Evolutionary conservation across 371 early-diverging fungal genomes (phyloP), one percentile per base, ranked within the genome.

Genomic region (Phascolomyces articulosus): DNA sequence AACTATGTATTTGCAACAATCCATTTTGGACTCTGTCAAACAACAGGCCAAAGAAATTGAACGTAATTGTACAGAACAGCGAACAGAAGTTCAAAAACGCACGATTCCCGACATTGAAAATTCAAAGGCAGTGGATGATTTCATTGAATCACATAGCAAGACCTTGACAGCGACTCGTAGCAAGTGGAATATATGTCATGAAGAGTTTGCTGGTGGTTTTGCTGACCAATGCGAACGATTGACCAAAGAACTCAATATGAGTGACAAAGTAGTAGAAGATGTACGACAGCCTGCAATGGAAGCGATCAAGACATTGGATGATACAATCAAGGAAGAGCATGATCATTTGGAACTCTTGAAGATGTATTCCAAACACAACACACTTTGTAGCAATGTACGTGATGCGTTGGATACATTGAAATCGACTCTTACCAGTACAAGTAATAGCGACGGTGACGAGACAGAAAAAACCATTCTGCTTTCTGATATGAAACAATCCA

Each of bases 311-410:
- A 69, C 71, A 20, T 41, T 75, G n/a, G 60, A 72, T 21, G 29
- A 18, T 0, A 55, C 60, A 3, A 65, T 79, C 21, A 62, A 63
- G n/a, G 60, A 64, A 6, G 76, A 75, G 40, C 61, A 70, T 31
- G 70, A 65, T 13, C 74, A 73, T 51, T 57, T 69, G 6, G 67
- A 69, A 8, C 55, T 67, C 1, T 55, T 76, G 18, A 73, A 70
- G n/a, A 23, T 58, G 18, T 68, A 66, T 0, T 29, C 70, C 16
- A 58, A 58, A 7, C 70, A 78, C 20, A 47, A 69, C 20, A 74
- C 72, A 27, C 57, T 1, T 56, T 54, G 1, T 55, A 59, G 10
- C 57, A 63, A 4, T 65, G 40, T 58, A 21, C 62, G 18, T 47
- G 41, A 24, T 24, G 51, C 47, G 31, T 40, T 10, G 15, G 41